Percentiles rank a stretch among this genome's conserved stretches.
Evolutionary conservation across 2,329 filamentous ascomycete genomes (phyloP).

Genomic region (Alternaria tenuissima): DNA sequence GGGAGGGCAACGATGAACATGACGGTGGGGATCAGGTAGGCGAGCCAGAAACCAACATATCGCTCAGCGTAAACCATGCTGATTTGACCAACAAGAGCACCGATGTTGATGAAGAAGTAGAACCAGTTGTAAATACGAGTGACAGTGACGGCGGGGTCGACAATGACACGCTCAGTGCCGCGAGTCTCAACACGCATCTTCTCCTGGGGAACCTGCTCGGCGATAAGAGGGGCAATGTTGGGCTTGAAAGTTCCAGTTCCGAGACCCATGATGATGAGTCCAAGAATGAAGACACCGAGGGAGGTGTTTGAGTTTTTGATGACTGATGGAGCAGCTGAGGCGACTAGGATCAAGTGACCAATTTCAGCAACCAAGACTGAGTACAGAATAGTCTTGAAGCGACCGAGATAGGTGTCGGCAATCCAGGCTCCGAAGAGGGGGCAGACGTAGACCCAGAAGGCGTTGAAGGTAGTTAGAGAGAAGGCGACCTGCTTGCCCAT

Average conservation of each 20-base stretch:
- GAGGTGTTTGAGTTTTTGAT: constrained; percentile 51
- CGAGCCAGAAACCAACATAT: constrained; percentile 74
- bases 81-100: constrained; percentile 48
- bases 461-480: constrained; percentile 62
- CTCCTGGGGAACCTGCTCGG: constrained; percentile 70
- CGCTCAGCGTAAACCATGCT: constrained; percentile 51
- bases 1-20: constrained; percentile 68
- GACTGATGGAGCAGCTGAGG: constrained; percentile 56
- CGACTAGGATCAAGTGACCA: constrained; percentile 63
- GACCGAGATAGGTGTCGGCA: constrained; percentile 68
- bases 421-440: constrained; percentile 67
- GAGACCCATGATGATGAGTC: constrained; percentile 69
- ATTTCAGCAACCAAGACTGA: constrained; percentile 67
- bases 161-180: constrained; percentile 66
- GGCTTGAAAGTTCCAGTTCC: constrained; percentile 76
- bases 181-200: constrained; percentile 57
- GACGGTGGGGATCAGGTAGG: constrained; percentile 72
- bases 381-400: constrained; percentile 66
- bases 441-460: constrained; percentile 66
- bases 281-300: constrained; percentile 63
- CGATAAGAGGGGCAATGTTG: constrained; percentile 65
- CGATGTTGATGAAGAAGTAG: constrained; percentile 52
- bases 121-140: constrained; percentile 71
- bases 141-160: constrained; percentile 72
- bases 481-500: constrained; percentile 64